Evolutionary conservation across 345 rosid genomes (phyloP), one percentile per base, ranked within the genome.

Genomic region (Passiflora organensis): DNA sequence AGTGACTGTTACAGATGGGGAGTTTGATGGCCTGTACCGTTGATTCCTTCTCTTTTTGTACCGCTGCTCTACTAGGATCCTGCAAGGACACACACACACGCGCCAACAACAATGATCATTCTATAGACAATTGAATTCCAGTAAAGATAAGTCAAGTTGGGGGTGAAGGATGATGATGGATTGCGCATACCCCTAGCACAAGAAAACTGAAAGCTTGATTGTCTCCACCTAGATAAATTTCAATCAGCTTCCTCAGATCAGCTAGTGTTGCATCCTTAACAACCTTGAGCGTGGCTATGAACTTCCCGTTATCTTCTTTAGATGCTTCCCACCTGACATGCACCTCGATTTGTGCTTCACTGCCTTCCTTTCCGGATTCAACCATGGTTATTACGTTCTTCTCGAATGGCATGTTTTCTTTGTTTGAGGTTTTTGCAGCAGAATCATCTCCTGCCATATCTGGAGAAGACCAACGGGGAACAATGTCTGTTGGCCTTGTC

Each of bases 191-290:
- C 82, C 80, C 87, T 22, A 75, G 83, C 20, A 67, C 74, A 53
- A 85, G 74, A 67, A 85, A 82, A 51, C 65, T 56, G 56, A 82
- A 83, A 15, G 77, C 67, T 61, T 66, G 76, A 63, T 76, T 77
- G 58, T 79, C 87, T 54, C 75, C 72, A 32, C 68, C 87, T 51
- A 83, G 83, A 72, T 82, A 65, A 54, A 80, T 86, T 65, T 82
- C 85, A 28, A 82, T 72, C 60, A 85, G 81, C 81, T 85, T 82
- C 77, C 89, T 63, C 68, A 85, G 67, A 54, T 86, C 89, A 59
- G 83, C 77, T 22, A 83, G 78, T 56, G 80, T 76, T 53, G 89
- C 82, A 10, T 72, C 87, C 55, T 74, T 74, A 12, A 73, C 53
- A 43, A 79, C 80, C 74, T 63, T 81, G 13, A 86, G 72, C 32